phyloP scores from a whole-genome alignment of 202 grass and related monocot species.

The Eragrostis tef region DNA sequence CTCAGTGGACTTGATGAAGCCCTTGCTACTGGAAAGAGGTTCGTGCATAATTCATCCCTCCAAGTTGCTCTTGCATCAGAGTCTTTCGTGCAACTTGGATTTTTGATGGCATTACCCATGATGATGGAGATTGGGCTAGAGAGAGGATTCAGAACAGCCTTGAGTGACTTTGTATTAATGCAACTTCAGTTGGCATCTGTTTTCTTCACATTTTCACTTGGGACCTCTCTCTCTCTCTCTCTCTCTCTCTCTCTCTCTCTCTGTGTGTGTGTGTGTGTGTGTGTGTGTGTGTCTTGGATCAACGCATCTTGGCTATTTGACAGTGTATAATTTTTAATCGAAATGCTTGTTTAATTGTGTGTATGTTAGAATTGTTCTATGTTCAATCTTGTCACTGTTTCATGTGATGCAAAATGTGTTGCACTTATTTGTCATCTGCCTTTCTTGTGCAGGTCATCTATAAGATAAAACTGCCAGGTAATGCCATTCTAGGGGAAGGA shows the following conservation, averaged over 20 bases:
- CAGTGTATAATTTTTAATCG: neutral
- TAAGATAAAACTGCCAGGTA: slow-evolving; percentile 95
- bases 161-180: slow-evolving; percentile 96
- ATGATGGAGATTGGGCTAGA: slow-evolving; percentile 99
- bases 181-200: slow-evolving; percentile 94
- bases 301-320: neutral
- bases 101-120: slow-evolving; percentile 96
- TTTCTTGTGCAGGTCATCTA: slow-evolving; percentile 73
- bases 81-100: slow-evolving; percentile 97
- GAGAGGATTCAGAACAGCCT: slow-evolving; percentile 90
- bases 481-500: slow-evolving; percentile 93
- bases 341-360: slow-evolving; percentile 12
- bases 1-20: slow-evolving; percentile 86
- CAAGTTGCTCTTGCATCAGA: slow-evolving; percentile 95
- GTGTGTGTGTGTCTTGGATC: neutral
- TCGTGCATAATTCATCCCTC: slow-evolving; percentile 81
- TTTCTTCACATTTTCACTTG: slow-evolving; percentile 98
- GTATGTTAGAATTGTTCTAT: neutral
- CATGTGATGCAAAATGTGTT: slow-evolving; percentile 14
- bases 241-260: neutral
- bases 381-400: slow-evolving; percentile 25
- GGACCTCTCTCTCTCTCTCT: slow-evolving; percentile 51
- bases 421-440: slow-evolving; percentile 28
- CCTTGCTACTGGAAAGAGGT: slow-evolving; percentile 68
- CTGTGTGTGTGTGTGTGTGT: too few species aligned